Percentiles rank a stretch among this genome's conserved stretches.
Conservation (phyloP, 2,329 filamentous ascomycete genomes). For the Calonectria leucothoes region DNA sequence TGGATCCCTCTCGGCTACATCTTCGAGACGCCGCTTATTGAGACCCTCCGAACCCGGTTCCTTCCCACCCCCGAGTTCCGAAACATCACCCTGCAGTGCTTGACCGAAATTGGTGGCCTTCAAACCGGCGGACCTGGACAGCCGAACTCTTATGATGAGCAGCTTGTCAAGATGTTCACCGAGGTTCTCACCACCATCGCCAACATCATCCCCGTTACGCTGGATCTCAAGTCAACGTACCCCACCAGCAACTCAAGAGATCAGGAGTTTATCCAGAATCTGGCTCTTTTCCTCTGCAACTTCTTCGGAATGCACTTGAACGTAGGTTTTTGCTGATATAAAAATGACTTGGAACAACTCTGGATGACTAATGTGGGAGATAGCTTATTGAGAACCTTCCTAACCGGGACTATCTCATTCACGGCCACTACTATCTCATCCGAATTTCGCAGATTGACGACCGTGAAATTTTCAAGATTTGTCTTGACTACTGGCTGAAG, state of each 20-base stretch:
- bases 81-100: conserved; percentile 94
- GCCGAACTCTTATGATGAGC: conserved; percentile 86
- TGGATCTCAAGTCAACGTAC: conserved; percentile 93
- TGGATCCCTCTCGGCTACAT: conserved; percentile 99
- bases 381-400: conserved; percentile 95
- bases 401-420: conserved; percentile 92
- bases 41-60: conserved; percentile 92
- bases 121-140: conserved; percentile 80
- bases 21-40: conserved; percentile 96
- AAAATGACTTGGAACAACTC: conserved; percentile 28
- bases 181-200: conserved; percentile 94
- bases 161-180: conserved; percentile 98
- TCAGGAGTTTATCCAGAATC: conserved; percentile 97
- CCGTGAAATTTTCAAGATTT: conserved; percentile 99
- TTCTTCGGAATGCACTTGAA: conserved; percentile 95
- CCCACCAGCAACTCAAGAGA: conserved; percentile 91
- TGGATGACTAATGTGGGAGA: conserved; percentile 25
- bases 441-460: conserved; percentile 99
- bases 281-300: conserved; percentile 95
- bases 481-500: conserved; percentile 98
- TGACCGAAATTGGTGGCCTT: conserved; percentile 96
- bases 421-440: conserved; percentile 98
- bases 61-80: conserved; percentile 94
- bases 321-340: conserved; percentile 58
- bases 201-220: conserved; percentile 88